Evolutionary conservation across 805 yeast species (phyloP).

Genomic region (Pichia sporocuriosa): DNA sequence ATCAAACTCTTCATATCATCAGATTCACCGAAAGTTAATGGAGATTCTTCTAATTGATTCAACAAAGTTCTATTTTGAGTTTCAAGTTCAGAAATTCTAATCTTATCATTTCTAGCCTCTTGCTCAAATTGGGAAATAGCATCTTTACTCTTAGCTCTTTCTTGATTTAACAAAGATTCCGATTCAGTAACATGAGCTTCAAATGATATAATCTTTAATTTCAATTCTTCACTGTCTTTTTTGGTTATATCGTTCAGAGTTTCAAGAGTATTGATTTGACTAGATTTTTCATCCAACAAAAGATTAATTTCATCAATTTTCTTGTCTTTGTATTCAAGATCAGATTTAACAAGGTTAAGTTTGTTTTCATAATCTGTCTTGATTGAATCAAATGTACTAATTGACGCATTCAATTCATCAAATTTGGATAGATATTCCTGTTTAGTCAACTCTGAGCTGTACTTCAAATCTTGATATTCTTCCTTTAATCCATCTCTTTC

Average conservation of each 20-base stretch:
- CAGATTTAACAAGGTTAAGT: conserved; percentile 26
- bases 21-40: conserved; percentile 14
- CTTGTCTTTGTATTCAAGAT: conserved; percentile 24
- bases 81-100: conserved; percentile 47
- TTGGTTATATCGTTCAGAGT: conserved; percentile 7
- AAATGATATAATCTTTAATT: conserved; percentile 29
- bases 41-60: conserved; percentile 49
- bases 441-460: conserved; percentile 11
- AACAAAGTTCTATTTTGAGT: conserved; percentile 64
- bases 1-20: conserved; percentile 47
- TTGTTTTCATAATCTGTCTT: conserved; percentile 28
- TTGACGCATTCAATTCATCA: conserved; percentile 19
- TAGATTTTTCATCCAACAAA: conserved; percentile 19
- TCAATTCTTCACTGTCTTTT: conserved; percentile 19
- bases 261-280: conserved; percentile 23
- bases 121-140: conserved; percentile 39
- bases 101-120: conserved; percentile 39
- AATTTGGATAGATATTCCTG: conserved; percentile 18
- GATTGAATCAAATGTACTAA: conserved; percentile 21
- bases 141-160: conserved; percentile 40
- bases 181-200: conserved; percentile 33
- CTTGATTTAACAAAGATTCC: conserved; percentile 27
- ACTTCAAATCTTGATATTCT: conserved; percentile 12
- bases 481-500: conserved; percentile 15
- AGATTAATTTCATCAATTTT: conserved; percentile 16